Evolutionary conservation across 306 rosid species (phyloP).

Genomic region (Sechiopsis laciniata): DNA sequence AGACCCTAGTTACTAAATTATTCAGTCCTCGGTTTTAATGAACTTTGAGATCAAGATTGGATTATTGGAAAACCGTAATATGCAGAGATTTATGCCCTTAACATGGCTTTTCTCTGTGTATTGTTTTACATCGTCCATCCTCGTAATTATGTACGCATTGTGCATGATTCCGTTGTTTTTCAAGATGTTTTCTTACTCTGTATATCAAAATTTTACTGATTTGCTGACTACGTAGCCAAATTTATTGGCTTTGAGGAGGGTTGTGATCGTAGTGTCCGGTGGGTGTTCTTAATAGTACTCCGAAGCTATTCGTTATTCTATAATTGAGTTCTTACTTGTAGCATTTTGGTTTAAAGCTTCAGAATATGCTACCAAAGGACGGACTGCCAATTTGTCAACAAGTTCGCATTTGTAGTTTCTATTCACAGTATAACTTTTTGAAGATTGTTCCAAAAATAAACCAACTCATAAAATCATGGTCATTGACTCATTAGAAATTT

Average conservation of each 20-base stretch:
- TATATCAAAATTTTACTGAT: too few relatives aligned
- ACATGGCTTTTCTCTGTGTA: too few relatives aligned
- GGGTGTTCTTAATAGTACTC: too few relatives aligned
- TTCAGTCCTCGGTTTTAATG: too few relatives aligned
- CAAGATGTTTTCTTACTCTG: not conserved
- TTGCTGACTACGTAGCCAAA: not conserved
- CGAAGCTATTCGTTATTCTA: not conserved
- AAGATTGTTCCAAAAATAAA: not conserved
- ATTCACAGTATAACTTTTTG: not conserved
- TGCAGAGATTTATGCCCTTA: too few relatives aligned
- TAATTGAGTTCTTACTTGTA: too few relatives aligned
- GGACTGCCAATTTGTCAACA: not conserved
- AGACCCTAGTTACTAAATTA: too few relatives aligned
- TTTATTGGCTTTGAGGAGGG: not conserved
- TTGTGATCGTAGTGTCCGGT: too few relatives aligned
- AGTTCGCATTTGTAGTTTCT: not conserved
- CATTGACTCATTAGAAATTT: too few relatives aligned
- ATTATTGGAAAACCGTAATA: not conserved
- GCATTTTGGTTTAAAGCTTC: not conserved
- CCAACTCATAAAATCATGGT: not conserved
- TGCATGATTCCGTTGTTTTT: not conserved
- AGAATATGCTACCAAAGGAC: not conserved
- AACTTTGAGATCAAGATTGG: not conserved
- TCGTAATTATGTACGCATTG: not conserved
- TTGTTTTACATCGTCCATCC: not conserved